Conservation (phyloP, 495 filamentous ascomycete genomes). For the Amphirosellinia nigrospora region DNA sequence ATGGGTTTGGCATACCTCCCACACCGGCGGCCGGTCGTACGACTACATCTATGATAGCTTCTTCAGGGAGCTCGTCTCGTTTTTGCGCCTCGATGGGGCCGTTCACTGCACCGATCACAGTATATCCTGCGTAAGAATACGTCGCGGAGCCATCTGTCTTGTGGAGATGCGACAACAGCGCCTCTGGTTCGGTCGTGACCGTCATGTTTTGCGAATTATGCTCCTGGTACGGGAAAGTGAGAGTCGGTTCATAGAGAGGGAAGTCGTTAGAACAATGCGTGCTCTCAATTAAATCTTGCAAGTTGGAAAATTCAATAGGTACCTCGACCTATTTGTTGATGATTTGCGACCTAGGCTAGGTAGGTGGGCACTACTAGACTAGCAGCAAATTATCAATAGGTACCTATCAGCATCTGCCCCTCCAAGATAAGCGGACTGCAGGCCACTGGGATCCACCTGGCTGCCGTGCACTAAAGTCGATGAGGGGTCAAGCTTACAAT, state of each 20-base stretch:
- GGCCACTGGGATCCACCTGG: background rate
- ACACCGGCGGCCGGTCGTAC: constrained; percentile 85
- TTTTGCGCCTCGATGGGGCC: constrained; percentile 90
- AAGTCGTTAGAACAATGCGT: background rate
- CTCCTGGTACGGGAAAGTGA: background rate
- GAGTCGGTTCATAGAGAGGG: background rate
- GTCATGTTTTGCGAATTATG: constrained; percentile 46
- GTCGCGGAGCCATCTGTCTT: constrained; percentile 88
- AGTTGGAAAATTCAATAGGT: constrained; percentile 5
- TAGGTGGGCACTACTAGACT: background rate
- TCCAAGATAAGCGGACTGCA: constrained; percentile 6
- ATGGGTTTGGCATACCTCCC: constrained; percentile 62
- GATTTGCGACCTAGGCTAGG: too few species aligned
- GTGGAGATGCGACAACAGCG: constrained; percentile 62
- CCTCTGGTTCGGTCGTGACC: constrained; percentile 50
- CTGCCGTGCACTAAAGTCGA: constrained; percentile 6
- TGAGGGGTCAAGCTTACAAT: constrained; percentile 1
- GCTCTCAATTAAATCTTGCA: background rate
- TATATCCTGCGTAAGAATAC: constrained; percentile 78
- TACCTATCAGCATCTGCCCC: background rate
- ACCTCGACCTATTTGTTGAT: background rate
- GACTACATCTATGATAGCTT: constrained; percentile 88
- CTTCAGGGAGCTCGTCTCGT: constrained; percentile 85
- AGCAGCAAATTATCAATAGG: too few species aligned
- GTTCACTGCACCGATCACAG: constrained; percentile 83